Conservation (phyloP, 306 rosid species). For the Cucumis cinereus region DNA sequence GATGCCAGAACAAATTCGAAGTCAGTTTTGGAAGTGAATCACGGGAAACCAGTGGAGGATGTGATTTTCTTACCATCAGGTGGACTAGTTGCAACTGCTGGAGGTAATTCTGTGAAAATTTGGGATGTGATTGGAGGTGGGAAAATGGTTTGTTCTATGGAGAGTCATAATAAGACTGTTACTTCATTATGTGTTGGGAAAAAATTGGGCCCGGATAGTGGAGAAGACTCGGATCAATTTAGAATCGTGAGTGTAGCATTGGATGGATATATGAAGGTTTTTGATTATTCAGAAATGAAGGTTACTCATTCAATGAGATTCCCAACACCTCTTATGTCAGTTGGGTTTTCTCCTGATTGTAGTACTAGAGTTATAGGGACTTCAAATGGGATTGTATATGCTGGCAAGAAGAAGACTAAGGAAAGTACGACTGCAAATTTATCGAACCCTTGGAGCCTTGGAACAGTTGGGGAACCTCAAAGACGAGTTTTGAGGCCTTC, state of each 20-base stretch:
- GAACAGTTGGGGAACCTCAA: slow-evolving; percentile 19
- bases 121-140: slow-evolving; percentile 96
- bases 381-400: slow-evolving; percentile 66
- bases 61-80: slow-evolving; percentile 65
- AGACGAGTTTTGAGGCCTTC: slow-evolving; percentile 42
- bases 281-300: slow-evolving; percentile 59
- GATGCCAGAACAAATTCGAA: slow-evolving; percentile 46
- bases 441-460: slow-evolving; percentile 24
- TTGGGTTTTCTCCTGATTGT: slow-evolving; percentile 56
- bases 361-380: slow-evolving; percentile 56
- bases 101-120: slow-evolving; percentile 67
- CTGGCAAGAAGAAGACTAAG: slow-evolving; percentile 53
- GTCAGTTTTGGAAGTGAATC: slow-evolving; percentile 39
- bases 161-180: slow-evolving; percentile 86
- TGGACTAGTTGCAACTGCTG: slow-evolving; percentile 71
- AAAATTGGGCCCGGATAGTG: slow-evolving; percentile 23
- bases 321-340: slow-evolving; percentile 75
- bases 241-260: slow-evolving; percentile 79
- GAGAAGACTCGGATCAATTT: slow-evolving; percentile 38
- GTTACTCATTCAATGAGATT: slow-evolving; percentile 80
- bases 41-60: slow-evolving; percentile 72
- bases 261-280: slow-evolving; percentile 92
- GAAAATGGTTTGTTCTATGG: slow-evolving; percentile 58
- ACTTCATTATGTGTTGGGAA: slow-evolving; percentile 57
- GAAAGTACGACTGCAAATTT: slow-evolving; percentile 19